Conservation (phyloP, 345 rosid species). For the Eucalyptus cladocalyx region DNA sequence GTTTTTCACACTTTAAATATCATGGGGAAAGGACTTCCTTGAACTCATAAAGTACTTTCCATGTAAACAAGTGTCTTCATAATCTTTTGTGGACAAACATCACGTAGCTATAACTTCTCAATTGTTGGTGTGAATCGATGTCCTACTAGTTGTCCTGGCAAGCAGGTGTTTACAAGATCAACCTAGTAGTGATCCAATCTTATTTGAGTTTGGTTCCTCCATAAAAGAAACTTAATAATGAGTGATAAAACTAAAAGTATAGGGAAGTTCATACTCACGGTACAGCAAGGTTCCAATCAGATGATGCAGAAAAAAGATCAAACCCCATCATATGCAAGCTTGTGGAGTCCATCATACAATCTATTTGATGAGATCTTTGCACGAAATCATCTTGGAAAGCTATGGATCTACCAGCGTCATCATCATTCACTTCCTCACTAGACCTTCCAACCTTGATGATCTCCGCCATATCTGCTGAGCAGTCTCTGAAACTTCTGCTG, state of each 20-base stretch:
- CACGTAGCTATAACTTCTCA: background rate
- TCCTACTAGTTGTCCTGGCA: background rate
- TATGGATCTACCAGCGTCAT: background rate
- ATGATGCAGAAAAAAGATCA: background rate
- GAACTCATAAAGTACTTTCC: background rate
- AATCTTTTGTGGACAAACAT: background rate
- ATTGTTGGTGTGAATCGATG: background rate
- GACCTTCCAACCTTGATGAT: background rate
- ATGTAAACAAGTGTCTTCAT: background rate
- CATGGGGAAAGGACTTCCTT: background rate
- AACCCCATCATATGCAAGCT: background rate
- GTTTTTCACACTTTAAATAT: background rate
- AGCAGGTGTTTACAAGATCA: background rate
- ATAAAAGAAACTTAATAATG: background rate
- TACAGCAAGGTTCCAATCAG: background rate
- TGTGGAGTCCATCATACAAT: background rate
- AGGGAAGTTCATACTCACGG: background rate
- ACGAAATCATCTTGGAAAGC: background rate
- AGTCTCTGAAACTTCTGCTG: background rate
- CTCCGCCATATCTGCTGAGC: background rate
- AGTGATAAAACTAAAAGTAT: background rate
- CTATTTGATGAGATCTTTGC: background rate
- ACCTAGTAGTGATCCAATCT: background rate
- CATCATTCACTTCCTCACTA: background rate
- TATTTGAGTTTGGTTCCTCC: background rate